Base-by-base conservation (phyloP, 306 rosid species). In the Fagus sylvatica region DNA sequence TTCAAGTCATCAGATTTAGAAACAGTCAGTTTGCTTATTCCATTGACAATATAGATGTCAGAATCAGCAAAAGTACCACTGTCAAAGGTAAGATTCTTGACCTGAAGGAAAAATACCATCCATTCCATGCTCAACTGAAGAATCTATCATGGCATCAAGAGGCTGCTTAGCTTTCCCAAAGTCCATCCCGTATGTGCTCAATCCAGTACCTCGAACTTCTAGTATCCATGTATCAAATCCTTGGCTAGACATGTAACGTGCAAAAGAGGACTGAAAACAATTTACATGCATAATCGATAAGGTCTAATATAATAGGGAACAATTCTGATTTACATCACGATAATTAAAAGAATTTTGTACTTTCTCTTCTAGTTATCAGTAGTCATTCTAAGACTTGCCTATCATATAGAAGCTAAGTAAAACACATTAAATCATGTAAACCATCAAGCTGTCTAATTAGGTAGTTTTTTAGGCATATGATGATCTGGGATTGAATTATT, bases 171-270 rank as follows among this genome's bases (percentile, higher is more conserved):
- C 70, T 53, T 84, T 74, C 65, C 79, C 83, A 11, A 61, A 64
- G 64, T 81, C 85, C 64, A 73, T 79, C 67, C 84, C 76, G 15
- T 54, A 49, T 2, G 85, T 83, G 89, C 97, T 94, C 77, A 94
- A 84, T 39, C 98, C 98, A 66, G 90, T 78, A 34, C 98, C 98
- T 56, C 98, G 85, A 81, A 94, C 84, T 85, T 92, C 98, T 72
- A 94, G 93, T 84, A 79, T 87, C 98, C 98, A 94, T 1, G 98
- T 89, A 86, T 94, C 98, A 66, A 88, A 94, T 77, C 98, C 97
- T 79, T 89, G 88, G 0, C 82, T 80, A 22, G 97, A 83, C 98
- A 94, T 92, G 83, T 73, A 84, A 69, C 97, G 92, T 0, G 93
- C 97, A 86, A 92, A 92, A 76, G 98, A 94, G 72, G 82, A 79